A percentile compares a stretch with the other conserved stretches of the same genome.
phyloP scores from a whole-genome alignment of 345 rosid genomes.

The Combretum micranthum region DNA sequence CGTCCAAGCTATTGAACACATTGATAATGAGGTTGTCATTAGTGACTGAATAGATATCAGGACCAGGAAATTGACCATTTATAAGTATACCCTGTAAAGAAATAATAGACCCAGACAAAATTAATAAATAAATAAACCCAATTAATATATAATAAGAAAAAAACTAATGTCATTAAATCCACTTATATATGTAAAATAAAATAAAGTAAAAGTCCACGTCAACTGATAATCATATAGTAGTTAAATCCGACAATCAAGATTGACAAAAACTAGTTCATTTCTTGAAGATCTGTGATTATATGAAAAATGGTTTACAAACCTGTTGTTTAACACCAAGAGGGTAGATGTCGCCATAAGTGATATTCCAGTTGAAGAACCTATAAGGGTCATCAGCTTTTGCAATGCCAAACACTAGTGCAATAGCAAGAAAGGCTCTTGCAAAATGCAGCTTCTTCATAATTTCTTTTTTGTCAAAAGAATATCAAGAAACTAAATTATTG shows the following conservation, averaged over 20 bases:
- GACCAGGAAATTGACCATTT: slow-evolving; percentile 51
- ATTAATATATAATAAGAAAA: too few species aligned
- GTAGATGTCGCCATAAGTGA: slow-evolving; percentile 38
- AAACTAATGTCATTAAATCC: too few species aligned
- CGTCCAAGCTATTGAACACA: slow-evolving; percentile 38
- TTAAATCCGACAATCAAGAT: not conserved
- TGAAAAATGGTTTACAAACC: slow-evolving; percentile 18
- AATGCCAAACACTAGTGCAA: slow-evolving; percentile 1
- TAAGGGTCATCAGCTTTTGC: slow-evolving; percentile 31
- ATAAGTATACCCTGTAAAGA: slow-evolving; percentile 40
- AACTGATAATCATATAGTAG: too few species aligned
- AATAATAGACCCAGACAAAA: not conserved
- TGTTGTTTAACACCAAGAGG: slow-evolving; percentile 40
- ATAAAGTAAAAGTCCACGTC: too few species aligned
- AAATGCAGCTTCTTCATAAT: too few species aligned
- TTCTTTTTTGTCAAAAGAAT: too few species aligned
- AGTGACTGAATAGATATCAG: slow-evolving; percentile 36
- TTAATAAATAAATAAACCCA: not conserved
- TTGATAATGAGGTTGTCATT: slow-evolving; percentile 41
- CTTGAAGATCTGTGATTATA: not conserved
- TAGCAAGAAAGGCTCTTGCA: not conserved
- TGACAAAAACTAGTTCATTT: not conserved
- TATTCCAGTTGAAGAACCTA: slow-evolving; percentile 39
- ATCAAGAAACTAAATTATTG: too few species aligned
- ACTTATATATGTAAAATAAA: too few species aligned